Base-by-base conservation (phyloP, 352 stramenopile species). In the Labyrinthula sp. region DNA sequence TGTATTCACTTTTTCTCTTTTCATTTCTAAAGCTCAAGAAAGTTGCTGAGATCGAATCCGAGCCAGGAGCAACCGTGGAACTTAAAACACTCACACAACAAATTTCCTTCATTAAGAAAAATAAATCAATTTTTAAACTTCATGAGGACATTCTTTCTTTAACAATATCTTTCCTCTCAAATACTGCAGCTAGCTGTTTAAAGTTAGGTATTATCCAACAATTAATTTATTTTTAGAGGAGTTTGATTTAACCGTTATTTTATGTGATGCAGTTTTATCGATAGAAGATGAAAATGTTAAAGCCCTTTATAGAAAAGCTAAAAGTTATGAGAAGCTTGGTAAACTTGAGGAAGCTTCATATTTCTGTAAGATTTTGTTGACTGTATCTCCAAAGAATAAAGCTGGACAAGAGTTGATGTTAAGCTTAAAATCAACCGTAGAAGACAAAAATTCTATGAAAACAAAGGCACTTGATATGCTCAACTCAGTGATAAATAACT, bases 201-300 rank as follows among this genome's bases (percentile, higher is more conserved):
- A n/a, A n/a, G n/a, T n/a, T n/a, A n/a, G n/a, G n/a, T n/a, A n/a
- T n/a, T n/a, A n/a, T n/a, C n/a, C n/a, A n/a, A n/a, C n/a, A n/a
- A n/a, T n/a, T n/a, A n/a, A n/a, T n/a, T n/a, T n/a, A n/a, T n/a
- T n/a, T n/a, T n/a, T 86, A 28, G 80, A 71, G 58, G 79, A 80
- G 58, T 87, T 84, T 59, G 79, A 69, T 8, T 67, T 57, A 23
- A 73, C 85, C 8, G 77, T 86, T 31, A 62, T 64, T 29, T 75
- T 87, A 60, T 80, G 72, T 59, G 78, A 69, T 22, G 68, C 78
- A 46, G 77, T 85, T 45, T 62, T 89, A 24, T 74, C 85, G 64
- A 60, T 1, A 2, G 49, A 68, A 37, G 58, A 69, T 2, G 67
- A 75, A 52, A 89, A 87, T 68, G 68, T 87, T 48, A 89, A 89